Evolutionary conservation across 2,329 filamentous ascomycete genomes (phyloP), one percentile per base, ranked within the genome.

Genomic region (Aspergillus pseudoglaucus): DNA sequence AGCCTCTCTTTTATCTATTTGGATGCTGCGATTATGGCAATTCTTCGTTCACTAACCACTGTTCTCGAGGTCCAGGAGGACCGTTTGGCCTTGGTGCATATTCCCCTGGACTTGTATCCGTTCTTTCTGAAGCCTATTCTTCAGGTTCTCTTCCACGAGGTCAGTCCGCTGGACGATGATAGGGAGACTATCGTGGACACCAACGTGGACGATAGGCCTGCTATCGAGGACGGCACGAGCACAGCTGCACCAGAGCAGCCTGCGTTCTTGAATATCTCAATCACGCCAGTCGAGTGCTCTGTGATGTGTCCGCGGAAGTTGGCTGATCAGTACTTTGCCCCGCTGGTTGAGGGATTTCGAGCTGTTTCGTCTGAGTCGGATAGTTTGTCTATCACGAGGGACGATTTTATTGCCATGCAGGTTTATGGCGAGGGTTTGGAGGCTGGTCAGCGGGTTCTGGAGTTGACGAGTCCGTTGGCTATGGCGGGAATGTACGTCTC

Each of bases 211-310:
- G 52, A 61, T 45, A 48, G 50, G 35, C 55, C 59, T 43, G 45
- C 56, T 41, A 39, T 56, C 38, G 42, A 46, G 44, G 30, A 61
- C 49, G 10, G 9, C 10, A 37, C 33, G 6, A 10, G 4, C 37
- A 39, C 37, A 15, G 18, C 17, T 8, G 55, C 76, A 71, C 77
- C 71, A 70, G 14, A 74, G 66, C 74, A 75, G 62, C 86, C 93
- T 68, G 83, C 83, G 40, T 97, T 98, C 68, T 79, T 96, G 65
- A 97, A 97, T 67, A 83, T 98, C 57, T 94, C 88, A 53, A 80
- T 97, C 60, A 97, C 90, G 0, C 88, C 90, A 0, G 81, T 95
- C 47, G 93, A 96, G 69, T 95, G 89, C 71, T 95, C 90, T 3
- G 80, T 98, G 45, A 89, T 95, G 46, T 97, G 91, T 64, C 86